Evolutionary conservation across 176 grass and related monocot species (phyloP).

Genomic region (Microstegium vimineum): DNA sequence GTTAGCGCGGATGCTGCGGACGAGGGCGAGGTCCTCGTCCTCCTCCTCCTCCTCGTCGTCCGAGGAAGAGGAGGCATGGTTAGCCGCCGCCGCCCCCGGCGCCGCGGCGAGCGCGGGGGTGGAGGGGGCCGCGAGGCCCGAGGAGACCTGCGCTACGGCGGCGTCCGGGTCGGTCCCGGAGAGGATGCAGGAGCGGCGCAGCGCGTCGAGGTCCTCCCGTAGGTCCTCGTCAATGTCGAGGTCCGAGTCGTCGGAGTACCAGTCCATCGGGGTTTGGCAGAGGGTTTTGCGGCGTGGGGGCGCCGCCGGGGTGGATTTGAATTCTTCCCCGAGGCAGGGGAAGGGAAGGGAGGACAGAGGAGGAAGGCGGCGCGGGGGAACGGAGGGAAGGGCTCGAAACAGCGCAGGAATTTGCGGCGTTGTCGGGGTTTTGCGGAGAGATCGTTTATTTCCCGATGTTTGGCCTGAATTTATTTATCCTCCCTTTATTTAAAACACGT

Average conservation of each 20-base stretch:
- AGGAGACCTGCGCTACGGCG: slow-evolving; percentile 2
- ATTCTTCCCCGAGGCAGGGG: background rate
- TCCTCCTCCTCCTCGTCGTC: slow-evolving; percentile 29
- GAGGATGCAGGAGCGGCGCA: slow-evolving; percentile 60
- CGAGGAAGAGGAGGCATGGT: background rate
- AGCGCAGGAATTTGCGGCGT: background rate
- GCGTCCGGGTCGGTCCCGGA: slow-evolving; percentile 48
- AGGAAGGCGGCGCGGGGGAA: background rate
- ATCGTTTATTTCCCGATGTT: no score
- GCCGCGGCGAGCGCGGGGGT: background rate
- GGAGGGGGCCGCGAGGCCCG: background rate
- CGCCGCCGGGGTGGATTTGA: slow-evolving; percentile 28
- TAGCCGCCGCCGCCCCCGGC: background rate
- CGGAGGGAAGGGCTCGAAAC: background rate
- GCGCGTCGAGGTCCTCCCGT: slow-evolving; percentile 57
- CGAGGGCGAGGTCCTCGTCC: slow-evolving; percentile 50
- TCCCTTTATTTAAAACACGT: no score
- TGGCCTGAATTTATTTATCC: no score
- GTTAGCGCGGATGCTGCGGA: slow-evolving; percentile 59
- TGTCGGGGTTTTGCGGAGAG: background rate
- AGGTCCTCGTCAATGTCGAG: slow-evolving; percentile 51
- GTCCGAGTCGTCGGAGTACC: slow-evolving; percentile 46
- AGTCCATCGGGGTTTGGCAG: slow-evolving; percentile 40
- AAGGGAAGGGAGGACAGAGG: background rate
- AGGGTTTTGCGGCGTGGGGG: background rate